A percentile compares a stretch with the other conserved stretches of the same genome.
Evolutionary conservation across 108 stramenopile species (phyloP).

Genomic region (Chaetoceros tenuissimus): DNA sequence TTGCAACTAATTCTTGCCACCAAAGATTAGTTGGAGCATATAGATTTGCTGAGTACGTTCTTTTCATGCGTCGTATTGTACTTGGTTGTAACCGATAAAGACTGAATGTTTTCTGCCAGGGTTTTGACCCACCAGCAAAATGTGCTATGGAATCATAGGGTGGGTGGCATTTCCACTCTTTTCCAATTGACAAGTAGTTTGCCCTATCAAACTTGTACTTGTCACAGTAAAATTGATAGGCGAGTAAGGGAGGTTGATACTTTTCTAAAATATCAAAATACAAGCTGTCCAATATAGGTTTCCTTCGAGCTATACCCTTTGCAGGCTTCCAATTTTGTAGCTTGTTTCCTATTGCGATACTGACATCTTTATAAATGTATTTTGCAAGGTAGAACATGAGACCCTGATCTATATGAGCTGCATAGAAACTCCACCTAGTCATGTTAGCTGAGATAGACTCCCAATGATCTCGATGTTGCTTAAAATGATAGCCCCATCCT

Average conservation of each 20-base stretch:
- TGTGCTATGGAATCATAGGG: background rate
- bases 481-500: background rate
- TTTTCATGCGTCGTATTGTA: too few species aligned
- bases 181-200: background rate
- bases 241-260: background rate
- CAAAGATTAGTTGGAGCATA: background rate
- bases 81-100: too few species aligned
- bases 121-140: background rate
- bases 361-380: conserved; percentile 18
- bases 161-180: background rate
- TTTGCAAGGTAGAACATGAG: conserved; percentile 35
- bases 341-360: conserved; percentile 13
- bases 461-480: conserved; percentile 11
- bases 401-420: conserved; percentile 41
- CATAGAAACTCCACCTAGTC: conserved; percentile 36
- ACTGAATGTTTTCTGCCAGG: background rate
- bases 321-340: conserved; percentile 13
- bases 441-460: background rate
- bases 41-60: background rate
- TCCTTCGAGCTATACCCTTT: too few species aligned
- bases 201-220: background rate
- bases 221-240: background rate
- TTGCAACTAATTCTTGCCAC: background rate
- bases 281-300: too few species aligned
- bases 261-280: background rate